Percentiles rank a stretch among this genome's conserved stretches.
Evolutionary conservation across 1,284 basidiomycete genomes (phyloP).

Genomic region (Trichosporon sp.): DNA sequence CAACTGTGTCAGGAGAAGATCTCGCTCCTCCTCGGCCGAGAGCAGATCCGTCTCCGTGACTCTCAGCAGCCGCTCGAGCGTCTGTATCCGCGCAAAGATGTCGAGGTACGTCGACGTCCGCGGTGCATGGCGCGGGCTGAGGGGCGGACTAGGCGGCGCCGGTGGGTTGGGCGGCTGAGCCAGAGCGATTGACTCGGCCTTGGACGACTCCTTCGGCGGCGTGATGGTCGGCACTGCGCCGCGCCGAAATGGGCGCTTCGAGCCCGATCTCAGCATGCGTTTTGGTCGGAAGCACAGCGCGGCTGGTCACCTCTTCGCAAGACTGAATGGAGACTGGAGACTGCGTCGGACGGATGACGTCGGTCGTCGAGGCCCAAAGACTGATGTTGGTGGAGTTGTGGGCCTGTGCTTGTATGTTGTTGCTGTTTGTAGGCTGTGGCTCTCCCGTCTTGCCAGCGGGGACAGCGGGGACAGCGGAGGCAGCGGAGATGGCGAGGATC

Average conservation of each 20-base stretch:
- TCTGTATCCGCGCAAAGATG: neutral
- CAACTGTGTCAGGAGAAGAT: neutral
- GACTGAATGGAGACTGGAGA: too few relatives aligned
- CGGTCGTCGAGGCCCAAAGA: neutral
- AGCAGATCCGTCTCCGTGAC: neutral
- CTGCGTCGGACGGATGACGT: neutral
- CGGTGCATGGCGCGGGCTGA: neutral
- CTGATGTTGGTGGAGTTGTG: neutral
- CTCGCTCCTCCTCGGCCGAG: neutral
- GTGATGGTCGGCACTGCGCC: neutral
- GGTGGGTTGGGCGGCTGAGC: neutral
- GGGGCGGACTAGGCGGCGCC: neutral
- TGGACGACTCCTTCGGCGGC: neutral
- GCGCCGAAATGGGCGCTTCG: neutral
- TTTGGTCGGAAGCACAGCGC: neutral
- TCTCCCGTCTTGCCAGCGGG: too few relatives aligned
- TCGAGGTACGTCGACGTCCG: neutral
- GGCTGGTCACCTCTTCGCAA: too few relatives aligned
- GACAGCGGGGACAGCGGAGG: too few relatives aligned
- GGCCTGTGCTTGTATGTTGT: neutral
- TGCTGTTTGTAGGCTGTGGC: neutral
- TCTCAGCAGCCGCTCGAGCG: neutral
- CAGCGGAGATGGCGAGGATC: neutral
- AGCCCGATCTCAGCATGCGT: neutral
- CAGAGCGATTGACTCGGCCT: too few relatives aligned